Percentiles rank a stretch among this genome's conserved stretches.
Evolutionary conservation across 2,329 filamentous ascomycete species (phyloP).

Genomic region (Fragosphaeria purpurea): DNA sequence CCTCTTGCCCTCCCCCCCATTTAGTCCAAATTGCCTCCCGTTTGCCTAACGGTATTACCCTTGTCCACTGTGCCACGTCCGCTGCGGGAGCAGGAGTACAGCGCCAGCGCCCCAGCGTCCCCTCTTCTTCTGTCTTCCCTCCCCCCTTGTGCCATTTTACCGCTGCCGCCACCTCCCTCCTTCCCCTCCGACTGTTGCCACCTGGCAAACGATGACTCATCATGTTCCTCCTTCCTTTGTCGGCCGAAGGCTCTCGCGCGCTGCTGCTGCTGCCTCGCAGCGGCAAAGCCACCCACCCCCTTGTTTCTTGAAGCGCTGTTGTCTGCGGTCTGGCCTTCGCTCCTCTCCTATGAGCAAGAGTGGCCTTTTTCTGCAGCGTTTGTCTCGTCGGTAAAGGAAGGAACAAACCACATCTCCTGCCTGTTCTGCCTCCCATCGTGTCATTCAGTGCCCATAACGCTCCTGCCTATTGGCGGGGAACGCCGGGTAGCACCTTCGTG

Average conservation of each 20-base stretch:
- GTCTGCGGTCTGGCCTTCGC: no score
- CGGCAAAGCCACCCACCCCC: no score
- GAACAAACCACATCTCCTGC: no score
- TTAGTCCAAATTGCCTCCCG: background rate
- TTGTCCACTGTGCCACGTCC: background rate
- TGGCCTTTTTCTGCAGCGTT: no score
- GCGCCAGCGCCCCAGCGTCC: background rate
- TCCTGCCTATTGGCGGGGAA: no score
- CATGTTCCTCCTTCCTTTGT: background rate
- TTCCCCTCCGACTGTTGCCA: constrained; percentile 3
- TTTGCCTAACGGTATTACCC: background rate
- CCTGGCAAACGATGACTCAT: constrained; percentile 4
- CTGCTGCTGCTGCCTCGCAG: no score
- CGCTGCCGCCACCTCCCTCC: background rate
- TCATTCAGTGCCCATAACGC: no score
- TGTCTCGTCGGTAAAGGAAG: no score
- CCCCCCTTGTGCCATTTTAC: constrained; percentile 1
- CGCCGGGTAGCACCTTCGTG: no score
- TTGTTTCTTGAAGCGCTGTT: no score
- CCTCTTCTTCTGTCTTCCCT: background rate
- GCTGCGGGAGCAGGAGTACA: no score
- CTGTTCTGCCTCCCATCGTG: background rate
- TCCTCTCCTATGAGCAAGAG: no score
- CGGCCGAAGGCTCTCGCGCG: background rate
- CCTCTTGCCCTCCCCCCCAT: background rate